Evolutionary conservation across 768 basidiomycete genomes (phyloP), one percentile per base, ranked within the genome.

Genomic region (Lepiota venenata): DNA sequence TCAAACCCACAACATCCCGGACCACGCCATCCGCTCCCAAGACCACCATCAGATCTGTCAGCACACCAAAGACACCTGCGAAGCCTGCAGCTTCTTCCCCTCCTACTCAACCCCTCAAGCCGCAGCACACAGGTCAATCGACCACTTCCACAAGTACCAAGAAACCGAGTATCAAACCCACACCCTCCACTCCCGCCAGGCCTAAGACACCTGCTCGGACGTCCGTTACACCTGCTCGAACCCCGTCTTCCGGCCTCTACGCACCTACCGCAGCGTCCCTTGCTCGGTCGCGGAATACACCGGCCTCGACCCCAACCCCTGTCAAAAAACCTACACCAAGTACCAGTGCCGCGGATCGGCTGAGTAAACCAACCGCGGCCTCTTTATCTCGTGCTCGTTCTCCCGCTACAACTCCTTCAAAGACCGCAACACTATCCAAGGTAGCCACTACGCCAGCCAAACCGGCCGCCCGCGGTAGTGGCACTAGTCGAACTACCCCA

Each of bases 251-350:
- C 1, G 84, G 87, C 11, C 66, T 91, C 18, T 91, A 86, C 62
- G 89, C 91, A 6, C 91, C 91, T 0, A 93, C 91, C 1, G 91
- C 89, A 0, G 87, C 90, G 2, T 90, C 89, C 8, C 79, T 92
- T 7, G 91, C 91, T 0, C 79, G 76, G 47, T 76, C 85, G 32
- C 83, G 87, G 46, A 81, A 78, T 61, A 75, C 79, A 0, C 73
- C 71, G 7, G 74, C 74, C 1, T 69, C 68, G 1, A 69, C 74
- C 6, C 76, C 82, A 0, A 72, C 74, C 0, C 77, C 84, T 0
- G 67, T 69, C 16, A 83, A 79, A 71, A 86, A 85, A 66, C 63
- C 69, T n/a, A 75, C 79, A 0, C 60, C 82, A 42, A 79, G 78
- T 53, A 75, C 74, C 55, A 79, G 71, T 45, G 75, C 76, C 0